phyloP scores from a whole-genome alignment of 1,284 basidiomycete species.

The Rhodotorula sp. region DNA sequence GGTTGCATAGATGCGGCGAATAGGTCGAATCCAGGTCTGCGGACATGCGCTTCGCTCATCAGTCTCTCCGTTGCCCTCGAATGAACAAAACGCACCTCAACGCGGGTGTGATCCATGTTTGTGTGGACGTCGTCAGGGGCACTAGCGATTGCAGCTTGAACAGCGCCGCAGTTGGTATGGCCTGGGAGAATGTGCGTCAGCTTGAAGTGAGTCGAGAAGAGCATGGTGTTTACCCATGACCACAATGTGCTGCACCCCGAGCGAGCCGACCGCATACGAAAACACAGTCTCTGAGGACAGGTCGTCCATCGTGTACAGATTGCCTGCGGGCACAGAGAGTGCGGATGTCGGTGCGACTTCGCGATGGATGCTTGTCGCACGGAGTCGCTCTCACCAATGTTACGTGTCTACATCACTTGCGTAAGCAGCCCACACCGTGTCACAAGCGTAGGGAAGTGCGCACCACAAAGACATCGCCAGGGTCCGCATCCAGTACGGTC shows the following conservation, averaged over 20 bases:
- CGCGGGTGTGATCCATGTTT: constrained; percentile 24
- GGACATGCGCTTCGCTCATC: neutral
- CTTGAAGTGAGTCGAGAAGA: no score
- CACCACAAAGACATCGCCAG: constrained; percentile 27
- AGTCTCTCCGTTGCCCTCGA: no score
- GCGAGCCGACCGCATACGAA: constrained; percentile 31
- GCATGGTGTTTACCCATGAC: constrained; percentile 16
- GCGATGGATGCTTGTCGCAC: neutral
- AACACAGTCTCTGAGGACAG: constrained; percentile 61
- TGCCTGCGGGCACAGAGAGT: neutral
- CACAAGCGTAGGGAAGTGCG: neutral
- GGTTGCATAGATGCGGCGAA: constrained; percentile 25
- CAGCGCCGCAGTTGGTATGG: constrained; percentile 39
- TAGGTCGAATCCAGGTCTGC: constrained; percentile 37
- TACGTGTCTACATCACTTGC: constrained; percentile 9
- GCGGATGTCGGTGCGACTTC: neutral
- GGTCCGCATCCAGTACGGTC: neutral
- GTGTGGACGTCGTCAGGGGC: constrained; percentile 1
- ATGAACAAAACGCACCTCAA: constrained; percentile 4
- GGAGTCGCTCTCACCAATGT: constrained; percentile 2
- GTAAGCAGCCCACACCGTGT: no score
- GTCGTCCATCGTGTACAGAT: constrained; percentile 66
- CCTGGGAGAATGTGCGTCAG: neutral
- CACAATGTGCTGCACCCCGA: constrained; percentile 37
- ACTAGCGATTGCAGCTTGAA: constrained; percentile 31